phyloP scores from a whole-genome alignment of 2,329 filamentous ascomycete genomes.

The Laburnicola sp. region DNA sequence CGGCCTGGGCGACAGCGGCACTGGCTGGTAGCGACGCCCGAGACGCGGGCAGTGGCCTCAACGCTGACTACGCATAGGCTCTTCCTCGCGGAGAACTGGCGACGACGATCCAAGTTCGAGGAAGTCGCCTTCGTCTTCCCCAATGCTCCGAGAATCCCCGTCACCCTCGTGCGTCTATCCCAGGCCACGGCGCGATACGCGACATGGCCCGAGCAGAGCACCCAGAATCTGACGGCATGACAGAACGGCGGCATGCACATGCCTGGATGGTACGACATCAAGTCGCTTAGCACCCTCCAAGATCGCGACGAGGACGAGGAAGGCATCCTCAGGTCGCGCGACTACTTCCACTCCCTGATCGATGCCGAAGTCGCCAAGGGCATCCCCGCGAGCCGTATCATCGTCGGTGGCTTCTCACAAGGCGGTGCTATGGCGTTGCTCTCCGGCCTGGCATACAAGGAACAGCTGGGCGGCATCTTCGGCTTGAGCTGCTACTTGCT shows the following conservation, averaged over 20 bases:
- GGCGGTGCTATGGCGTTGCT: slow-evolving; percentile 87
- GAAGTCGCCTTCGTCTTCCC: slow-evolving; percentile 95
- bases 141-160: slow-evolving; percentile 82
- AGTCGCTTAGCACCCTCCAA: slow-evolving; percentile 51
- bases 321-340: slow-evolving; percentile 72
- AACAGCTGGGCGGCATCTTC: slow-evolving; percentile 84
- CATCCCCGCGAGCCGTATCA: slow-evolving; percentile 79
- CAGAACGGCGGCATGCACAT: slow-evolving; percentile 77
- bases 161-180: slow-evolving; percentile 67
- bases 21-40: slow-evolving; percentile 64
- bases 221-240: neutral
- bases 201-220: too few relatives aligned
- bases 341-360: slow-evolving; percentile 78
- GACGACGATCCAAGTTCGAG: slow-evolving; percentile 74
- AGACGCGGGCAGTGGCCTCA: neutral
- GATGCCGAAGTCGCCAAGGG: slow-evolving; percentile 77
- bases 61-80: slow-evolving; percentile 54
- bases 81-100: slow-evolving; percentile 83
- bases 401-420: slow-evolving; percentile 83
- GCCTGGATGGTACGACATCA: slow-evolving; percentile 86
- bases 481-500: slow-evolving; percentile 82
- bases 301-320: slow-evolving; percentile 63
- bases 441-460: slow-evolving; percentile 71
- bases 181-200: neutral
- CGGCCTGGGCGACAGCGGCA: slow-evolving; percentile 79